phyloP scores from a whole-genome alignment of 345 rosid species.

The Lepidium sativum region DNA sequence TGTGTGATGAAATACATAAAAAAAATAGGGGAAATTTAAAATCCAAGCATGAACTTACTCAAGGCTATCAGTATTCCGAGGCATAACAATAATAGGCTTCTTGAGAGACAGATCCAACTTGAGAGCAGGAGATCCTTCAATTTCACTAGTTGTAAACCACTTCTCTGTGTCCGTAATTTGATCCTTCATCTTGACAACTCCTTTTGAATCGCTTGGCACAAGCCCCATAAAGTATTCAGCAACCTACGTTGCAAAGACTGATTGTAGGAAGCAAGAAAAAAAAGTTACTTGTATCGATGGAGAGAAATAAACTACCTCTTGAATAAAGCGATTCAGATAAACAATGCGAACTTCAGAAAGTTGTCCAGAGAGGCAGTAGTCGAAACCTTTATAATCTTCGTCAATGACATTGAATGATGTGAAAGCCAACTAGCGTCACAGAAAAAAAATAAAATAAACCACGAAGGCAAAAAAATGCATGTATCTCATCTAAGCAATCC shows the following conservation, averaged over 20 bases:
- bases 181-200: slow-evolving; percentile 67
- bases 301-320: slow-evolving; percentile 61
- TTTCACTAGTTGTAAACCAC: slow-evolving; percentile 77
- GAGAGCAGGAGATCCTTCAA: slow-evolving; percentile 93
- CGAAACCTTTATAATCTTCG: slow-evolving; percentile 86
- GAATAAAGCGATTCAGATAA: slow-evolving; percentile 90
- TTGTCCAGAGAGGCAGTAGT: slow-evolving; percentile 78
- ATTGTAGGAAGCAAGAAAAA: slow-evolving; percentile 24
- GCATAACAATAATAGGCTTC: slow-evolving; percentile 96
- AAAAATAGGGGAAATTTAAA: background rate
- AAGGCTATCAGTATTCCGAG: slow-evolving; percentile 73
- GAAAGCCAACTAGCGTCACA: slow-evolving; percentile 51
- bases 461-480: background rate
- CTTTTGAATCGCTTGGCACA: slow-evolving; percentile 59
- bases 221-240: slow-evolving; percentile 87
- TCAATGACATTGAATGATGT: slow-evolving; percentile 76
- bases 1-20: background rate
- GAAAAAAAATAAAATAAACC: background rate
- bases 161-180: slow-evolving; percentile 83
- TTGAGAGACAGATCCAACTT: slow-evolving; percentile 84
- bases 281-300: slow-evolving; percentile 2
- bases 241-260: slow-evolving; percentile 43
- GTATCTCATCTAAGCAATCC: background rate
- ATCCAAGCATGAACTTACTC: slow-evolving; percentile 56
- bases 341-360: slow-evolving; percentile 97